Percentiles rank a stretch among this genome's conserved stretches.
These are phyloP conservation scores for Musa beccarii DNA, from an alignment of 176 grass and related monocot genomes.

Conservation along the genomic window DNA sequence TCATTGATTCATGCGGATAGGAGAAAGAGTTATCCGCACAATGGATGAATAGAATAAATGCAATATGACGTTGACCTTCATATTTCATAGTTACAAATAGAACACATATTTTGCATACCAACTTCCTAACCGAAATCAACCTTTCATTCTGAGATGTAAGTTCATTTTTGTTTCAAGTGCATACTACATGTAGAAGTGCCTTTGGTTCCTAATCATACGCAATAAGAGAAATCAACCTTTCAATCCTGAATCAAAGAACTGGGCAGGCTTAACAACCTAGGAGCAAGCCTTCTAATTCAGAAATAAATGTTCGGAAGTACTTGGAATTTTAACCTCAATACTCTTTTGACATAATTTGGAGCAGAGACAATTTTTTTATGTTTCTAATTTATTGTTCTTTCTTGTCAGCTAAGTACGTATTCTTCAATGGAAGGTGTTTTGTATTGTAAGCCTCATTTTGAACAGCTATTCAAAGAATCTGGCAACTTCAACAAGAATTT, in stretches of 20 bases:
- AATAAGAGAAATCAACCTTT: no score
- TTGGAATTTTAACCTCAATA: not conserved
- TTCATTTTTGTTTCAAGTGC: not conserved
- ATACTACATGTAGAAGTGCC: not conserved
- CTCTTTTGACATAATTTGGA: not conserved
- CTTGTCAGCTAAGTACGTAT: constrained; percentile 58
- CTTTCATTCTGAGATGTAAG: not conserved
- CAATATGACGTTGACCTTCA: no score
- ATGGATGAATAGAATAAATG: not conserved
- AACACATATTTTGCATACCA: no score
- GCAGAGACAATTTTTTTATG: not conserved
- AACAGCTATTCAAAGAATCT: constrained; percentile 80
- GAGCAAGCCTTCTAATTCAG: no score
- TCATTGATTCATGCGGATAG: not conserved
- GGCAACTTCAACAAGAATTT: constrained; percentile 88
- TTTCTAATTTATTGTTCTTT: constrained; percentile 3
- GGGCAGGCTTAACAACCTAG: no score
- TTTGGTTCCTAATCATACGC: no score
- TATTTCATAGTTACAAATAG: no score
- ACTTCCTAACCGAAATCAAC: no score
- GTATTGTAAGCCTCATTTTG: constrained; percentile 95
- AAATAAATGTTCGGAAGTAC: not conserved
- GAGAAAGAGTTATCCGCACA: not conserved
- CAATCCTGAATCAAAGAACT: no score
- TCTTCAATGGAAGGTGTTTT: constrained; percentile 78